phyloP scores from a whole-genome alignment of 2,329 filamentous ascomycete genomes.

The Daldinia eschscholtzii region DNA sequence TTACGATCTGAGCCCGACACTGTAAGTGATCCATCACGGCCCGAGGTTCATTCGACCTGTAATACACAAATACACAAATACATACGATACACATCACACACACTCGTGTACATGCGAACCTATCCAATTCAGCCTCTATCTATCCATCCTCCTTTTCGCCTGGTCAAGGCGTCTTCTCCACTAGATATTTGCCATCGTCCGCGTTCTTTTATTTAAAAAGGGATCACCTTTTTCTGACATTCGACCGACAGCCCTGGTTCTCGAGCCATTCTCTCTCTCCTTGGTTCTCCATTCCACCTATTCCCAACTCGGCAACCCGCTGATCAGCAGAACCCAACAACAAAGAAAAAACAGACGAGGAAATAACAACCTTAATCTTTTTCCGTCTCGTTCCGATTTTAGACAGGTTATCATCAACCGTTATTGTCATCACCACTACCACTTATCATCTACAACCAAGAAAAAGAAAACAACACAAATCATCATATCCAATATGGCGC shows the following conservation, averaged over 20 bases:
- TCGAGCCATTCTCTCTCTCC: constrained; percentile 21
- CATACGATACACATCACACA: constrained; percentile 12
- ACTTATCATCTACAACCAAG: neutral
- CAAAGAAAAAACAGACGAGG: constrained; percentile 29
- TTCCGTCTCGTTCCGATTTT: constrained; percentile 3
- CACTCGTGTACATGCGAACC: neutral
- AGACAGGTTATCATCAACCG: neutral
- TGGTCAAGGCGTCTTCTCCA: constrained; percentile 42
- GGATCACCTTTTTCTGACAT: constrained; percentile 36
- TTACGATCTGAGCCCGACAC: constrained; percentile 26
- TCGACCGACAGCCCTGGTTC: constrained; percentile 27
- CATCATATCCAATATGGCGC: constrained; percentile 64
- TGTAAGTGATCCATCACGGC: constrained; percentile 42
- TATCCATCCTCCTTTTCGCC: constrained; percentile 29
- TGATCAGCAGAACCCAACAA: constrained; percentile 18
- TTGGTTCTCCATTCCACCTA: constrained; percentile 30
- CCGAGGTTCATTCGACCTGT: constrained; percentile 32
- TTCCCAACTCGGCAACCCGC: constrained; percentile 28
- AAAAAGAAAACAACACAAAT: neutral
- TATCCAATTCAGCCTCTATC: constrained; percentile 39
- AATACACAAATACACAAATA: neutral
- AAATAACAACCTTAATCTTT: neutral
- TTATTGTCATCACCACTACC: neutral
- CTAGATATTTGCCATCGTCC: constrained; percentile 33
- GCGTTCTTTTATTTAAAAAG: constrained; percentile 33